These are phyloP conservation scores for Pseudovirgaria hyperparasitica DNA, from an alignment of 2,329 filamentous ascomycete genomes.

Conservation along the genomic window DNA sequence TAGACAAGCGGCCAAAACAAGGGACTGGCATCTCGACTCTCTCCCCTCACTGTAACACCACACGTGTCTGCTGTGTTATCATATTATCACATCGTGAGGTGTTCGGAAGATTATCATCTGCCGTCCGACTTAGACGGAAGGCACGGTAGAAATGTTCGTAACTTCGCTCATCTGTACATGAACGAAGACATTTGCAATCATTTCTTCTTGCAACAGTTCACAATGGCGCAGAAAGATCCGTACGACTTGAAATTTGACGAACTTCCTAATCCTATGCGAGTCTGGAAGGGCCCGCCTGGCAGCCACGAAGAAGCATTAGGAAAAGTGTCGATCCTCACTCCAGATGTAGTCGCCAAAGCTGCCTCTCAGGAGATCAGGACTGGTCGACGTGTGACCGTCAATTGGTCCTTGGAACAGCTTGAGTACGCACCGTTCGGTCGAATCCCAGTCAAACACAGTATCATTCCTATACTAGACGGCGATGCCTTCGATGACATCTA, in stretches of 20 bases:
- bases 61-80: too few relatives aligned
- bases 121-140: too few relatives aligned
- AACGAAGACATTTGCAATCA: too few relatives aligned
- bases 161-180: too few relatives aligned
- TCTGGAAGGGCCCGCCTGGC: slow-evolving; percentile 34
- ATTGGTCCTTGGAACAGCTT: slow-evolving; percentile 44
- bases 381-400: slow-evolving; percentile 38
- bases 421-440: slow-evolving; percentile 43
- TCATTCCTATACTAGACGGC: slow-evolving; percentile 35
- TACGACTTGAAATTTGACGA: slow-evolving; percentile 26
- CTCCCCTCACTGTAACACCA: too few relatives aligned
- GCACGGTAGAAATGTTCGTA: too few relatives aligned
- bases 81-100: too few relatives aligned
- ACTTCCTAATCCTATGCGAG: slow-evolving; percentile 35
- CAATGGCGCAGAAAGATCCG: too few relatives aligned
- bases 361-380: slow-evolving; percentile 39
- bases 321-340: slow-evolving; percentile 38
- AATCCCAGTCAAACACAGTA: slow-evolving; percentile 37
- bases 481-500: slow-evolving; percentile 25
- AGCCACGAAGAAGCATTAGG: slow-evolving; percentile 41
- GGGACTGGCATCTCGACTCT: too few relatives aligned
- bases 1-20: too few relatives aligned
- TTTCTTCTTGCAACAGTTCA: too few relatives aligned
- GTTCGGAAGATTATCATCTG: too few relatives aligned
- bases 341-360: slow-evolving; percentile 36